These are phyloP conservation scores for Stemphylium lycopersici DNA, from an alignment of 2,329 filamentous ascomycete species.

Conservation along the genomic window DNA sequence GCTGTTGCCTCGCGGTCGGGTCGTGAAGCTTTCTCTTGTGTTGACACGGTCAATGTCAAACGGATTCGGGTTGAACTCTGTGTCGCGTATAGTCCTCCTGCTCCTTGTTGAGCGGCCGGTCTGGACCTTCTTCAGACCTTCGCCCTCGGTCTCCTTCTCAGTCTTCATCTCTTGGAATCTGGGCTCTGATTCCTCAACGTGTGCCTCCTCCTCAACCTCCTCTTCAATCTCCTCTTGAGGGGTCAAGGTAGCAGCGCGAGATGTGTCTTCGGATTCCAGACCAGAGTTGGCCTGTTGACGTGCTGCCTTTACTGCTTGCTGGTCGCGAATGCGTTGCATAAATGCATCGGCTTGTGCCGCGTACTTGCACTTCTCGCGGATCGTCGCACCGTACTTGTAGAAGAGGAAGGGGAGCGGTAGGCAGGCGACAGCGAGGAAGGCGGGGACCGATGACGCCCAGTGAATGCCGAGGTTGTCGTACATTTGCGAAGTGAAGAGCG, in stretches of 20 bases:
- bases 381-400: conserved; percentile 70
- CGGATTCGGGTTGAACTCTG: conserved; percentile 52
- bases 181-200: conserved; percentile 32
- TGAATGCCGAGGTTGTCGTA: conserved; percentile 63
- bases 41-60: conserved; percentile 58
- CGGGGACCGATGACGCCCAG: conserved; percentile 76
- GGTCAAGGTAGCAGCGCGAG: conserved; percentile 32
- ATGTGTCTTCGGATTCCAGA: conserved; percentile 26
- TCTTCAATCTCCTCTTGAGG: conserved; percentile 35
- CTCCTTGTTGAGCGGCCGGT: conserved; percentile 39
- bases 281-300: conserved; percentile 9
- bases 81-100: conserved; percentile 29
- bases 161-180: conserved; percentile 51
- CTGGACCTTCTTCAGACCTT: conserved; percentile 35
- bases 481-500: conserved; percentile 75
- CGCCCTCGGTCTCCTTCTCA: conserved; percentile 36
- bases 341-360: conserved; percentile 70
- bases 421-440: conserved; percentile 74
- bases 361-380: conserved; percentile 72
- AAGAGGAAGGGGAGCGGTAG: conserved; percentile 78
- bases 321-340: conserved; percentile 55
- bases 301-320: conserved; percentile 28
- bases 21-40: conserved; percentile 54
- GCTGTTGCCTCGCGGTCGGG: conserved; percentile 30
- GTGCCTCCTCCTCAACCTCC: conserved; percentile 40